Evolutionary conservation across 208 protist genomes (phyloP), one percentile per base, ranked within the genome.

Genomic region (Porcisia deanei): DNA sequence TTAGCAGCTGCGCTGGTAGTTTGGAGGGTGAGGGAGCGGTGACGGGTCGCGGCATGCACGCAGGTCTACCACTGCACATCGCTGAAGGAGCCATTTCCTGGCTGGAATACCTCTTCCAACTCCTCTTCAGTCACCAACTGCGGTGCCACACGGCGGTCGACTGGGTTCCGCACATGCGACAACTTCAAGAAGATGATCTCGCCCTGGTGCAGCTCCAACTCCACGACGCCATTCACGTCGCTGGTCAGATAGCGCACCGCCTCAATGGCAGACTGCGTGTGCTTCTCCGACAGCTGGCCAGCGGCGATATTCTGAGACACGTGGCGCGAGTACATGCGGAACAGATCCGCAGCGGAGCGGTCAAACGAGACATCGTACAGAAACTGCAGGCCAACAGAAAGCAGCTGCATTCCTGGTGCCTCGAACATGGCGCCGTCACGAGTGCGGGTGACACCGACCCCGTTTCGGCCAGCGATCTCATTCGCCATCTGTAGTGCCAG

Each of bases 321-420:
- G 85, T 96, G 91, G 49, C 77, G 79, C 14, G 90, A 96, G 83
- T 97, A 93, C 47, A 81, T 79, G 72, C 81, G 81, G 83, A 98
- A 97, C 45, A 97, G 80, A 55, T 96, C 83, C 20, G 78, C 76
- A 6, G 88, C 81, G 16, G 85, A 45, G 71, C 91, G 85, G 79
- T 97, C 95, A 65, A 97, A 94, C 75, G 80, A 92, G 20, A 95
- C 91, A 57, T 98, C 93, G 83, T 96, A 97, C 12, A 98, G 76
- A 75, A 87, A 96, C 45, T 82, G 79, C 60, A 97, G 85, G 57
- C 89, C 86, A 8, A 76, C 77, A 14, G 89, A 73, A 68, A 98
- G 94, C 12, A 98, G 85, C 25, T 70, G 59, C 95, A 98, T 98
- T 60, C 95, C 95, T 0, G 95, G 95, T 2, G 95, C 85, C 81